Percentiles rank a stretch among this genome's conserved stretches.
phyloP scores from a whole-genome alignment of 371 early-diverging fungal genomes.

The Capillidium heterosporum region DNA sequence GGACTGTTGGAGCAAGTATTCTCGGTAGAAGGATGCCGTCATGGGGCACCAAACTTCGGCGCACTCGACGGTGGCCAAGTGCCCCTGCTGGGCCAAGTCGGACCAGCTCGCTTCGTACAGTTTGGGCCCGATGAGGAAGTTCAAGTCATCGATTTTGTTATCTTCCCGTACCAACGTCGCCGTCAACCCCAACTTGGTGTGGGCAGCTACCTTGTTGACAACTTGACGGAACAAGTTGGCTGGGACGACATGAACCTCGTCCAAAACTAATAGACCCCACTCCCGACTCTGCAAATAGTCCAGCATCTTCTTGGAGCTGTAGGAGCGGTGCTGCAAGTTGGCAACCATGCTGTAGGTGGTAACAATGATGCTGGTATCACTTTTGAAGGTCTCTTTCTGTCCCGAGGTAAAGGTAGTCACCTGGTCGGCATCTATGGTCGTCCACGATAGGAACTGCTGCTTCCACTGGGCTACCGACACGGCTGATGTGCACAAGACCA shows the following conservation, averaged over 20 bases:
- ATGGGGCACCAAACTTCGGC: slow-evolving; percentile 99
- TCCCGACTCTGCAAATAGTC: slow-evolving; percentile 79
- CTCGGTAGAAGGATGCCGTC: slow-evolving; percentile 95
- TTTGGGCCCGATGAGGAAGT: slow-evolving; percentile 99
- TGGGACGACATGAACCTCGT: slow-evolving; percentile 99
- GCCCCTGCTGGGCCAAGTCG: slow-evolving; percentile 93
- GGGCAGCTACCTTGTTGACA: slow-evolving; percentile 86
- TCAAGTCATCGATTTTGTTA: slow-evolving; percentile 97
- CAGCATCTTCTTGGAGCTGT: slow-evolving; percentile 95
- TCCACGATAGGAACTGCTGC: slow-evolving; percentile 90
- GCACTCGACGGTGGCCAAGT: slow-evolving; percentile 98
- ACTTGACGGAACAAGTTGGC: slow-evolving; percentile 98
- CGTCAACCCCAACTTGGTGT: slow-evolving; percentile 96
- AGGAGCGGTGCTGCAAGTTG: slow-evolving; percentile 84
- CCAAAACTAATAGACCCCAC: slow-evolving; percentile 97
- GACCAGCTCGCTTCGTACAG: slow-evolving; percentile 99
- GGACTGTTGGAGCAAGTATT: slow-evolving; percentile 56
- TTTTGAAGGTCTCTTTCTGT: slow-evolving; percentile 74
- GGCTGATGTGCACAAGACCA: slow-evolving; percentile 95
- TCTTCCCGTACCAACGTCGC: slow-evolving; percentile 99
- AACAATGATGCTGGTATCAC: slow-evolving; percentile 83
- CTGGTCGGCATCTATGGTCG: slow-evolving; percentile 77
- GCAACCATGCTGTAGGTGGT: slow-evolving; percentile 99
- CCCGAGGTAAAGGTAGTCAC: slow-evolving; percentile 96
- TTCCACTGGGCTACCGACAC: slow-evolving; percentile 99